Conservation (phyloP, 169 alveolate genomes). For the Theileria luwenshuni region DNA sequence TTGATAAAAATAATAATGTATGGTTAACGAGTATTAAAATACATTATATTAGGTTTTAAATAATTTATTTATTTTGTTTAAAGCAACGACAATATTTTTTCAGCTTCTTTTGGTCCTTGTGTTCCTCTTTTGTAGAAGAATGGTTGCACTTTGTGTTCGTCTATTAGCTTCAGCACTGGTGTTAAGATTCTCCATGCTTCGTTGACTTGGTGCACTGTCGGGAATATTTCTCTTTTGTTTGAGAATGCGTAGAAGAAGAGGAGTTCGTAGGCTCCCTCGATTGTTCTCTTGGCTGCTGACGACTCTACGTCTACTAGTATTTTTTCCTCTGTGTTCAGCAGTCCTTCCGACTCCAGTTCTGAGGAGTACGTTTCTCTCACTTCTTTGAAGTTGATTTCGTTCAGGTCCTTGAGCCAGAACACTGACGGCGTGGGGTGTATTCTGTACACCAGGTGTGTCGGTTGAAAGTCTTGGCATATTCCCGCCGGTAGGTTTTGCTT, state of each 20-base stretch:
- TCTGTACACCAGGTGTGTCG: slow-evolving; percentile 55
- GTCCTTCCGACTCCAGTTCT: slow-evolving; percentile 48
- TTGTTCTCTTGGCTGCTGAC: slow-evolving; percentile 56
- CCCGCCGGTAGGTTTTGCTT: slow-evolving; percentile 25
- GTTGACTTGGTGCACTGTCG: slow-evolving; percentile 58
- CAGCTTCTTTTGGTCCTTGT: slow-evolving; percentile 59
- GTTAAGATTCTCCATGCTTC: slow-evolving; percentile 67
- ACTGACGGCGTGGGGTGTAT: slow-evolving; percentile 64
- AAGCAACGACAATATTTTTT: slow-evolving; percentile 27
- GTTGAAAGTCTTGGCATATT: slow-evolving; percentile 42
- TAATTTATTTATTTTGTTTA: too few species aligned
- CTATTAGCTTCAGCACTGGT: slow-evolving; percentile 55
- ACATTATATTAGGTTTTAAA: too few species aligned
- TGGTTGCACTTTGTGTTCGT: slow-evolving; percentile 46
- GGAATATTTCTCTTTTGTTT: slow-evolving; percentile 54
- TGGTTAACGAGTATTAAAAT: too few species aligned
- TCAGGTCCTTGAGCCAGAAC: slow-evolving; percentile 47
- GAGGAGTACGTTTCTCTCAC: slow-evolving; percentile 28
- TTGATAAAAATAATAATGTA: too few species aligned
- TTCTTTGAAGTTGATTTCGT: slow-evolving; percentile 25
- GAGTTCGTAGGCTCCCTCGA: slow-evolving; percentile 66
- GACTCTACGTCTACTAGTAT: slow-evolving; percentile 64
- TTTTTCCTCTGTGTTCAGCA: slow-evolving; percentile 48
- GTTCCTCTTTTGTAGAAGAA: slow-evolving; percentile 57
- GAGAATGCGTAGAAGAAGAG: slow-evolving; percentile 62